Conservation (phyloP, 2,329 filamentous ascomycete genomes). For the Ambrosiella xylebori region DNA sequence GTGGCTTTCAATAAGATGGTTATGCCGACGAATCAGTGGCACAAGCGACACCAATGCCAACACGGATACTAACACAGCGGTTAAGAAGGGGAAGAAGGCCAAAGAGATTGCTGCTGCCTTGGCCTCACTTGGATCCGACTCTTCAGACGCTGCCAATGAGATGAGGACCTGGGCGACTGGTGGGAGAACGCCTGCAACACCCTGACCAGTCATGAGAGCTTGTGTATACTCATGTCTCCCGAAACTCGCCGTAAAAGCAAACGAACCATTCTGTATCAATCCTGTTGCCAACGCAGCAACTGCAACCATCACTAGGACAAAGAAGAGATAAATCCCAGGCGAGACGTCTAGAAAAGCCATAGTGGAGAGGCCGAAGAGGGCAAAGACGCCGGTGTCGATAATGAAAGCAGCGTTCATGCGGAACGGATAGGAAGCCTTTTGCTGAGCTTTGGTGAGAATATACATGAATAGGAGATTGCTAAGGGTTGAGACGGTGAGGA, state of each 20-base stretch:
- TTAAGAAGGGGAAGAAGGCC: conserved; percentile 81
- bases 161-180: conserved; percentile 73
- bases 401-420: conserved; percentile 64
- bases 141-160: conserved; percentile 38
- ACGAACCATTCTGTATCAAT: conserved; percentile 82
- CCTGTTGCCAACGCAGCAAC: conserved; percentile 64
- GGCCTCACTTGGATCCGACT: conserved; percentile 17
- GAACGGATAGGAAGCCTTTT: conserved; percentile 68
- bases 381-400: conserved; percentile 63
- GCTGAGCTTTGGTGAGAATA: conserved; percentile 63
- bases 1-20: conserved; percentile 32
- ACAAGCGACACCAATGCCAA: conserved; percentile 56
- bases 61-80: conserved; percentile 61
- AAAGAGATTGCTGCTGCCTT: conserved; percentile 34
- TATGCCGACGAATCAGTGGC: conserved; percentile 48
- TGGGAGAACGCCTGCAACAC: conserved; percentile 76
- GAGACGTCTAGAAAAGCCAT: conserved; percentile 44
- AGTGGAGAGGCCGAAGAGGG: conserved; percentile 66
- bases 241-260: conserved; percentile 79
- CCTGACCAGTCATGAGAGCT: conserved; percentile 90
- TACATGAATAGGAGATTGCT: conserved; percentile 65
- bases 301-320: conserved; percentile 69
- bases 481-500: conserved; percentile 70
- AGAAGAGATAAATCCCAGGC: conserved; percentile 54
- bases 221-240: conserved; percentile 80